A percentile compares a stretch with the other conserved stretches of the same genome.
These are phyloP conservation scores for Fraxinus floribunda DNA, from an alignment of 305 asterid species.

Conservation along the genomic window DNA sequence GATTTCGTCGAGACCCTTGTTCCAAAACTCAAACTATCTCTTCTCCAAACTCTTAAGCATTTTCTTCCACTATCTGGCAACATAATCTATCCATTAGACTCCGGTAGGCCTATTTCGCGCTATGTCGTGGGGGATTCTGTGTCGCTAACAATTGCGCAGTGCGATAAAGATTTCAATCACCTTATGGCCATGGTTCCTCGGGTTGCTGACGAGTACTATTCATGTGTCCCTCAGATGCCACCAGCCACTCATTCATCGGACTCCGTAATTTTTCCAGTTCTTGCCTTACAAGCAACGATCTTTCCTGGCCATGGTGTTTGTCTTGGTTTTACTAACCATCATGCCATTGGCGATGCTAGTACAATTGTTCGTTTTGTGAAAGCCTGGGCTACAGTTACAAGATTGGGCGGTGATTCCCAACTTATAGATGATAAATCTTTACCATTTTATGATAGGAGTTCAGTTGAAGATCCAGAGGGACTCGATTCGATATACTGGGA, in stretches of 20 bases:
- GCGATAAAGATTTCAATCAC: neutral
- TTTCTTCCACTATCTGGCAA: slow-evolving; percentile 13
- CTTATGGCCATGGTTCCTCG: neutral
- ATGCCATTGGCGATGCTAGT: slow-evolving; percentile 5
- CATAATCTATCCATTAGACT: neutral
- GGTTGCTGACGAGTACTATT: slow-evolving; percentile 16
- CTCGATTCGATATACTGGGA: slow-evolving; percentile 20
- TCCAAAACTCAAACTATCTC: slow-evolving; percentile 6
- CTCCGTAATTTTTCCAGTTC: neutral
- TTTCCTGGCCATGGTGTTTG: slow-evolving; percentile 24
- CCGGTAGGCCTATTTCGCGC: neutral
- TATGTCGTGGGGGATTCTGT: slow-evolving; percentile 1
- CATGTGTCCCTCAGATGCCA: slow-evolving; percentile 9
- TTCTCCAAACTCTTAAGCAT: slow-evolving; percentile 14
- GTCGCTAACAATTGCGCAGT: slow-evolving; percentile 13
- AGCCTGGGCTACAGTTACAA: slow-evolving; percentile 1
- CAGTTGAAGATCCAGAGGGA: slow-evolving; percentile 11
- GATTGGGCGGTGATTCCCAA: neutral
- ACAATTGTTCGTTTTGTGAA: slow-evolving; percentile 1
- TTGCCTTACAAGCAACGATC: slow-evolving; percentile 28
- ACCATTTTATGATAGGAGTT: slow-evolving; percentile 13
- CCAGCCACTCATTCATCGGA: neutral
- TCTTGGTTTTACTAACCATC: neutral
- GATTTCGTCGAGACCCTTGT: neutral
- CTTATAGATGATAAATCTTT: slow-evolving; percentile 10